Base-by-base conservation (phyloP, 2,329 filamentous ascomycete genomes). In the Neofusicoccum parvum region DNA sequence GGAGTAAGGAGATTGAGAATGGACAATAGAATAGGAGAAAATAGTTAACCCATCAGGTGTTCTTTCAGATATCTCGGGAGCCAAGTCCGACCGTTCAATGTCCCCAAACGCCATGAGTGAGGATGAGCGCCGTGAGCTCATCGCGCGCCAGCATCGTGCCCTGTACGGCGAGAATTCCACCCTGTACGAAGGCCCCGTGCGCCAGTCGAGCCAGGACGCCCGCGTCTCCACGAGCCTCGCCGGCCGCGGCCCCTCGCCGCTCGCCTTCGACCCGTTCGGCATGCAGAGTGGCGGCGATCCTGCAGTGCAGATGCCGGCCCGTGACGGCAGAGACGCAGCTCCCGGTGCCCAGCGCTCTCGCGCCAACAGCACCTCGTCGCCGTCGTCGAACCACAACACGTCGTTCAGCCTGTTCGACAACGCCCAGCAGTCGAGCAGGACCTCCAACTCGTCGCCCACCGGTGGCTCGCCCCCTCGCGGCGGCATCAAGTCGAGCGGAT, bases 121-220 rank as follows among this genome's bases (percentile, higher is more conserved):
- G 82, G 94, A 97, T 73, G 94, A 97, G 75, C 94, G 94, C 73
- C 92, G 94, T 73, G 94, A 98, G 73, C 86, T 98, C 78, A 96
- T 98, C 80, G 92, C 94, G 72, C 94, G 94, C 75, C 95, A 98
- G 82, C 93, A 96, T 80, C 94, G 90, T 79, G 94, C 94, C 70
- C 82, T 99, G 70, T 99, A 98, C 79, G 92, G 93, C 76, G 92
- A 87, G 73, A 85, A 86, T 70, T 83, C 86, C 43, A 80, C 86
- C 60, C 90, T 92, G 76, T 88, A 90, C 75, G 90, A 93, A 68
- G 91, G 94, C 74, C 85, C 85, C 36, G 86, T 86, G 68, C 88
- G 90, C 68, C 80, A 87, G 36, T 88, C 88, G 66, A 88, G 87
- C 72, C 89, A 92, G 70, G 86, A 87, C 37, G 84, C 88, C 59